phyloP scores from a whole-genome alignment of 2,329 filamentous ascomycete species.

The Leptosphaerulina australis region DNA sequence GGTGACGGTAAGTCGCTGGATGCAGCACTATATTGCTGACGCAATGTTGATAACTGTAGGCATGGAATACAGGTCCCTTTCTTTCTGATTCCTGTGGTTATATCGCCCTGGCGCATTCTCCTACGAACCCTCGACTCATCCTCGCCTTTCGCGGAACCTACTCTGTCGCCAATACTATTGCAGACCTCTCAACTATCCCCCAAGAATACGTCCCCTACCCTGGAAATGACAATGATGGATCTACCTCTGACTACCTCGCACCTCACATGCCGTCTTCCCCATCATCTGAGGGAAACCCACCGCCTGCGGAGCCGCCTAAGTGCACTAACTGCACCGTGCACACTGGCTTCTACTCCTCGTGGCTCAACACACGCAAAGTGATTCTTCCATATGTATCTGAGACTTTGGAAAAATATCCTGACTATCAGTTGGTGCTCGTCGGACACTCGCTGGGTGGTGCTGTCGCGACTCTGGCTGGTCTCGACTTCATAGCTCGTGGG shows the following conservation, averaged over 20 bases:
- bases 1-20: slow-evolving; percentile 58
- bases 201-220: slow-evolving; percentile 92
- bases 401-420: slow-evolving; percentile 66
- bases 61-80: slow-evolving; percentile 88
- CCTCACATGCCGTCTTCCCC: slow-evolving; percentile 21
- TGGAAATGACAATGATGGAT: slow-evolving; percentile 53
- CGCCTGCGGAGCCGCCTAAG: slow-evolving; percentile 52
- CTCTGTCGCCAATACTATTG: slow-evolving; percentile 87
- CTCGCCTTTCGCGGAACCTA: slow-evolving; percentile 95
- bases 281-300: slow-evolving; percentile 25
- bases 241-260: slow-evolving; percentile 35
- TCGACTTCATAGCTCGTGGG: slow-evolving; percentile 79
- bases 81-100: slow-evolving; percentile 93
- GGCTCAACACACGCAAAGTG: slow-evolving; percentile 72
- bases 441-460: slow-evolving; percentile 94
- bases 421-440: slow-evolving; percentile 76
- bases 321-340: slow-evolving; percentile 93
- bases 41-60: slow-evolving; percentile 48
- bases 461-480: slow-evolving; percentile 82
- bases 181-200: slow-evolving; percentile 86
- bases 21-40: not conserved
- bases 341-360: slow-evolving; percentile 84
- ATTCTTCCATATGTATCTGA: slow-evolving; percentile 71
- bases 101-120: slow-evolving; percentile 80
- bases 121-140: slow-evolving; percentile 68